Percentiles rank a stretch among this genome's conserved stretches.
Evolutionary conservation across 2,329 filamentous ascomycete species (phyloP).

Genomic region (Alternaria conjuncta): DNA sequence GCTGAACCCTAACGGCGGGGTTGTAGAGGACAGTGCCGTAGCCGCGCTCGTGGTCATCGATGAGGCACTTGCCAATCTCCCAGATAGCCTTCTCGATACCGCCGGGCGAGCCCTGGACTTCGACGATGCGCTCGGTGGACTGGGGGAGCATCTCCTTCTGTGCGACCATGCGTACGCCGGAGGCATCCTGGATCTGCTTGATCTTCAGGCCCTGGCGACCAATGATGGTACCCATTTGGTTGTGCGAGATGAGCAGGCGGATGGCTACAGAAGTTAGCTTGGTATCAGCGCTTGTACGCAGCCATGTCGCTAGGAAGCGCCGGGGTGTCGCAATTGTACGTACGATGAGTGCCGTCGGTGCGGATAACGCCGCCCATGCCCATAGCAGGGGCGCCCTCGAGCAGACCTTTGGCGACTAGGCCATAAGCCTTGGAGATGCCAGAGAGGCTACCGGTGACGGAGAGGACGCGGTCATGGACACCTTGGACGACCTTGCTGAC

Average conservation of each 20-base stretch:
- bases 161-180: conserved; percentile 97
- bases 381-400: conserved; percentile 92
- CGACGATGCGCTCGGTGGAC: conserved; percentile 96
- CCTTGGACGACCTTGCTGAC: conserved; percentile 99
- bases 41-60: conserved; percentile 97
- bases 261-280: conserved; percentile 68
- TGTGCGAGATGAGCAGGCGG: conserved; percentile 97
- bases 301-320: not conserved
- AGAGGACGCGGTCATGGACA: conserved; percentile 95
- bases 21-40: conserved; percentile 98
- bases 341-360: conserved; percentile 93
- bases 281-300: not conserved
- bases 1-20: conserved; percentile 86
- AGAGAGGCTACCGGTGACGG: conserved; percentile 88
- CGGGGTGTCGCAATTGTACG: conserved; percentile 48
- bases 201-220: conserved; percentile 96
- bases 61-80: conserved; percentile 98
- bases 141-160: conserved; percentile 99
- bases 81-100: conserved; percentile 95
- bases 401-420: conserved; percentile 86
- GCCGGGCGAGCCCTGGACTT: conserved; percentile 92
- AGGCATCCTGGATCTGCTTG: conserved; percentile 98
- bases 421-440: conserved; percentile 91
- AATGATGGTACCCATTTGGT: conserved; percentile 99
- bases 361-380: conserved; percentile 89